Conservation (phyloP, 495 filamentous ascomycete species). For the Amphirosellinia nigrospora region DNA sequence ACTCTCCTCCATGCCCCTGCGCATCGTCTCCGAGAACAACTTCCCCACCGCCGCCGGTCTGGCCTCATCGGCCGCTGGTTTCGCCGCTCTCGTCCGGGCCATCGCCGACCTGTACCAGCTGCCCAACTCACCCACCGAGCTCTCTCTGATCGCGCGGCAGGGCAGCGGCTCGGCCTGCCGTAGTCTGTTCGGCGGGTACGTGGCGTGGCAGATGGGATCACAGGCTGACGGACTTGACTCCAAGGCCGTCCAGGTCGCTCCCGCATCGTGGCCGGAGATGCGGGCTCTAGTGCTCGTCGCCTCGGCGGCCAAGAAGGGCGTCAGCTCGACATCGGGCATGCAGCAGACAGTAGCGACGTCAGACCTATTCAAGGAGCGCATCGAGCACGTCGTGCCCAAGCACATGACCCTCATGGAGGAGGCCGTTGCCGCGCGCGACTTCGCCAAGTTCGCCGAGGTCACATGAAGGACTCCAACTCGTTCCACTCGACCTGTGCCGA, state of each 20-base stretch:
- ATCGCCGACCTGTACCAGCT: constrained; percentile 92
- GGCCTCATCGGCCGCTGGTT: constrained; percentile 89
- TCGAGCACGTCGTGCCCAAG: constrained; percentile 74
- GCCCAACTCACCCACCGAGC: constrained; percentile 74
- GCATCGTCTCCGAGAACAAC: constrained; percentile 93
- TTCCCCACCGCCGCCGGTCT: constrained; percentile 98
- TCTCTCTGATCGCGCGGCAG: constrained; percentile 90
- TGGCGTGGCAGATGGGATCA: constrained; percentile 84
- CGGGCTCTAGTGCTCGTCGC: constrained; percentile 88
- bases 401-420: constrained; percentile 87
- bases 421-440: constrained; percentile 78
- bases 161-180: constrained; percentile 94
- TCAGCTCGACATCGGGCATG: constrained; percentile 91
- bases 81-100: constrained; percentile 90
- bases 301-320: constrained; percentile 91
- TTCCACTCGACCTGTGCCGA: constrained; percentile 97
- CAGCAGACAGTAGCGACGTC: constrained; percentile 92
- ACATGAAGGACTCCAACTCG: constrained; percentile 94
- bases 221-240: constrained; percentile 80
- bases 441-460: constrained; percentile 82
- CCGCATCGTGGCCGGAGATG: constrained; percentile 90
- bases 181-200: constrained; percentile 90
- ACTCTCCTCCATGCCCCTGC: constrained; percentile 74
- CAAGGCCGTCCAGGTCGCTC: constrained; percentile 82
- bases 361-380: constrained; percentile 76